Evolutionary conservation across 345 rosid genomes (phyloP).

Genomic region (Sonneratia caseolaris): DNA sequence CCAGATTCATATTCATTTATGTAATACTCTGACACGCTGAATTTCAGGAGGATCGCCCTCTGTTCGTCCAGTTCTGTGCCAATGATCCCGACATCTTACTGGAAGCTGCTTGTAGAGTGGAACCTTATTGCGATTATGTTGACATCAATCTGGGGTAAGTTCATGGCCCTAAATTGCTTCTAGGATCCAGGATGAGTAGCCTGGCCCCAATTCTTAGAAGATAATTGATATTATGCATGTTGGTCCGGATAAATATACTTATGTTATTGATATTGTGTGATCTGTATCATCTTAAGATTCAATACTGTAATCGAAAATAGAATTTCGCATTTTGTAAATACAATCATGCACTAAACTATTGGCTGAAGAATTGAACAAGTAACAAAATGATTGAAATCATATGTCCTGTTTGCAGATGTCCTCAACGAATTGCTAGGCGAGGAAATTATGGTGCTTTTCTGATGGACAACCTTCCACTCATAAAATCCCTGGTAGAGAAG

Average conservation of each 20-base stretch:
- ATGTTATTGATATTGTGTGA: not conserved
- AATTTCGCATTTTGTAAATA: not conserved
- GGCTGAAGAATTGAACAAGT: not conserved
- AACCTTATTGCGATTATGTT: constrained; percentile 75
- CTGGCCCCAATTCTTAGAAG: not conserved
- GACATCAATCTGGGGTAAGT: constrained; percentile 89
- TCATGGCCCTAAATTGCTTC: not conserved
- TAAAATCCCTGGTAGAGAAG: constrained; percentile 74
- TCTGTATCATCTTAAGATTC: not conserved
- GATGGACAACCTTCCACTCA: constrained; percentile 90
- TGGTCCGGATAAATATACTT: not conserved
- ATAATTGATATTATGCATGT: not conserved
- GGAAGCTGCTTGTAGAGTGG: constrained; percentile 77
- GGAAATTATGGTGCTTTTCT: constrained; percentile 91
- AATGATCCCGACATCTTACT: constrained; percentile 73
- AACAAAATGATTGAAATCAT: not conserved
- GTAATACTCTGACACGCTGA: not conserved
- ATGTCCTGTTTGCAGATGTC: constrained; percentile 43
- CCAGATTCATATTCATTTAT: not conserved
- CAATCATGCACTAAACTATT: not conserved
- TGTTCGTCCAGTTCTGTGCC: constrained; percentile 93
- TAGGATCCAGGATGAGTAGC: not conserved
- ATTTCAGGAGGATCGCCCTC: constrained; percentile 87
- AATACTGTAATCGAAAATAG: not conserved
- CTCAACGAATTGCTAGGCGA: constrained; percentile 83